Conservation (phyloP, 2,329 filamentous ascomycete species). For the Curvularia eragrostidis region DNA sequence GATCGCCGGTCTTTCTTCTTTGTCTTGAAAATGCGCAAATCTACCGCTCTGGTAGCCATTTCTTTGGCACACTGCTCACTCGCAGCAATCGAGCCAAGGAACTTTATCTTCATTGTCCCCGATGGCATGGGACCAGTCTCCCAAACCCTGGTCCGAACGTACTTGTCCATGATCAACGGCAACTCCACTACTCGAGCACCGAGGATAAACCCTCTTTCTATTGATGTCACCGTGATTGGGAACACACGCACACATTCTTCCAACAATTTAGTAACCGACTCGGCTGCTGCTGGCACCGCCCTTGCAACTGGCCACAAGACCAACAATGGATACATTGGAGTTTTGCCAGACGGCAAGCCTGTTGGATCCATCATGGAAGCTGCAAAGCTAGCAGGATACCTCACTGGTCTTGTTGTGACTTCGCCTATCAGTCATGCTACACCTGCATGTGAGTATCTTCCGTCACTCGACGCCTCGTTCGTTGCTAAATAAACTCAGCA, state of each 20-base stretch:
- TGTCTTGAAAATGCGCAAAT: conserved; percentile 2
- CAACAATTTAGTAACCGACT: conserved; percentile 52
- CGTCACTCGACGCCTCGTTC: neutral
- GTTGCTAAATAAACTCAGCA: conserved; percentile 1
- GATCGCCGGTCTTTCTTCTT: neutral
- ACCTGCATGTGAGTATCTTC: conserved; percentile 15
- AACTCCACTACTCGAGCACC: conserved; percentile 27
- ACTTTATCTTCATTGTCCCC: conserved; percentile 36
- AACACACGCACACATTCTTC: conserved; percentile 30
- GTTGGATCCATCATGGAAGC: conserved; percentile 52
- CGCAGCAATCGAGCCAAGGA: conserved; percentile 13
- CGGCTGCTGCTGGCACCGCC: conserved; percentile 52
- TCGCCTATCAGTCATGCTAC: conserved; percentile 46
- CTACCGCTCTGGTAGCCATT: neutral
- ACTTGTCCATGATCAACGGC: conserved; percentile 27
- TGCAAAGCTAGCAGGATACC: conserved; percentile 50
- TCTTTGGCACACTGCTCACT: conserved; percentile 5
- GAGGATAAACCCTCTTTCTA: conserved; percentile 25
- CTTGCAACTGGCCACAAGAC: conserved; percentile 52
- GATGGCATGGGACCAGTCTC: conserved; percentile 36
- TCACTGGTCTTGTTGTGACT: conserved; percentile 54
- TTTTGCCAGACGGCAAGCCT: conserved; percentile 43
- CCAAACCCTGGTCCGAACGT: conserved; percentile 33
- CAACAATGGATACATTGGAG: conserved; percentile 48
- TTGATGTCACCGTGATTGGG: conserved; percentile 32